Base-by-base conservation (phyloP, 257 asterid genomes). In the Scutellaria baicalensis region DNA sequence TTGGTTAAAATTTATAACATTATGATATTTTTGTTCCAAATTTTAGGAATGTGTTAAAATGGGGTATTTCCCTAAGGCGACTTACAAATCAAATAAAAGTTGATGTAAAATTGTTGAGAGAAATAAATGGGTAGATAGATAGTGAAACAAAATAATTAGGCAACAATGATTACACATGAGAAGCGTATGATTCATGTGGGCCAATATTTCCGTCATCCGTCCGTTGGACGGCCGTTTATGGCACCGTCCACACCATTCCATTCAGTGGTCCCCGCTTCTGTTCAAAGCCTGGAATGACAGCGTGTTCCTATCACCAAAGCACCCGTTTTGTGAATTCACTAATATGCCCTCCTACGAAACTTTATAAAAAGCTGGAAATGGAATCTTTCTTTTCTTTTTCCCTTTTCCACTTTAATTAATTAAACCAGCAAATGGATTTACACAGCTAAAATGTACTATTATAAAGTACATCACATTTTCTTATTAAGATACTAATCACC, bases 201-300 rank as follows among this genome's bases (percentile, higher is more conserved):
- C 77, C 86, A 49, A 42, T 9, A 14, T 2, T 20, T 9, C 56
- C 49, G 54, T 49, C 76, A 65, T 70, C 43, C 31, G 21, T 27
- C 63, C 13, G 45, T 16, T 52, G 42, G 70, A 74, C 77, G 78
- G 69, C 72, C 75, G 33, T 48, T 57, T 63, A 36, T 14, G 75
- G 58, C 84, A 75, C 87, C 87, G 83, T 47, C 85, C 84, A 38
- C 50, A 23, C 80, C 78, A 69, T 63, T 40, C n/a, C 69, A 44
- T 63, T 40, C 79, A 52, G 2, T 20, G 67, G 54, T 52, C 72
- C 58, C 73, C 62, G 20, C 79, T 68, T 74, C 54, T n/a, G n/a
- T 6, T 7, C 10, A 73, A 67, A 65, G 71, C 49, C 66, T 58
- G 71, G 59, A 78, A 64, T 21, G 77, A 71, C 81, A 75, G 75